Base-by-base conservation (phyloP, 1,284 basidiomycete genomes). In the Mycosarcoma maydis region DNA sequence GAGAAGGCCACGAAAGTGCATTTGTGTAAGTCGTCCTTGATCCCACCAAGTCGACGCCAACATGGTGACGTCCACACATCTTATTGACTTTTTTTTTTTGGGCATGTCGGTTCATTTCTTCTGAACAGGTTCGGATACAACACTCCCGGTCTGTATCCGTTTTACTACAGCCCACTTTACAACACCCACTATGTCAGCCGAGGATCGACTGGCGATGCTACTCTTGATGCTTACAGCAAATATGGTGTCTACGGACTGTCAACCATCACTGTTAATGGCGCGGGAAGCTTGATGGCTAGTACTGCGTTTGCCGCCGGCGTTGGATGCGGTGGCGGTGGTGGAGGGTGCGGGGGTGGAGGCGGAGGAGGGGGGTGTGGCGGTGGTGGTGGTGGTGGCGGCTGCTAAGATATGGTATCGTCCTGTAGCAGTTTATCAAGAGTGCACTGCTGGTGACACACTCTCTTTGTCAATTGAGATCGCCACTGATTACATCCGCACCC, bases 1-100 rank as follows among this genome's bases (percentile, higher is more conserved):
- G 69, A n/a, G 53, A 67, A 34, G 59, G 62, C 9, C 68, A 71
- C 46, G 53, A 54, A 32, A 58, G 61, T 33, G 60, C 67, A 32
- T 69, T 69, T 52, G 66, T 64, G 55, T 61, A 50, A 33, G 65
- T 58, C 40, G 34, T 33, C 34, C 11, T 29, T 20, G n/a, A 16
- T 44, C 19, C 11, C 29, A 17, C 17, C 39, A 16, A 10, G 17
- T 14, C 26, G n/a, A n/a, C n/a, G n/a, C n/a, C n/a, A n/a, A n/a
- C n/a, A n/a, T n/a, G n/a, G n/a, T n/a, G n/a, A 6, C 3, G 17
- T 23, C 32, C 33, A 37, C 32, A 46, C 37, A 24, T n/a, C 16
- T 3, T 30, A 34, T 36, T 47, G 33, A 46, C 30, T 26, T 16
- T 27, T 16, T 19, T 46, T 27, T 16, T 30, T 24, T 34, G 23